Conservation (phyloP, 208 protist genomes). For the Trypanosoma rangeli region DNA sequence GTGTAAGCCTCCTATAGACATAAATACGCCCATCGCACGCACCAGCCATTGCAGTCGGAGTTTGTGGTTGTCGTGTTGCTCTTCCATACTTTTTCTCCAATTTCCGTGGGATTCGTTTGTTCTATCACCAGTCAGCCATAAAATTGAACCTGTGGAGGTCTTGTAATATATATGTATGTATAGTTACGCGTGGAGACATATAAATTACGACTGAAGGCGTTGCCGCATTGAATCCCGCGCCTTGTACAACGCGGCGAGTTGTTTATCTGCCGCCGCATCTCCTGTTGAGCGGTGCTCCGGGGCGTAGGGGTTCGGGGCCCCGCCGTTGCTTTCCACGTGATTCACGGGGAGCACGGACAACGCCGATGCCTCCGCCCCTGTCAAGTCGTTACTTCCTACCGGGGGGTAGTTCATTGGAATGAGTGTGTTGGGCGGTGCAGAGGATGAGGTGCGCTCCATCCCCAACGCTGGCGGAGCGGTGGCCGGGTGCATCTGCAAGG, state of each 20-base stretch:
- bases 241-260: conserved; percentile 75
- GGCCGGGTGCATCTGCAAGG: neutral
- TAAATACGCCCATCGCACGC: no score
- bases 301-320: conserved; percentile 57
- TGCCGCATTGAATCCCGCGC: conserved; percentile 69
- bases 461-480: conserved; percentile 10
- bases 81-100: no score
- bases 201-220: conserved; percentile 34
- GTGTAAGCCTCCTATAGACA: no score
- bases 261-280: conserved; percentile 68
- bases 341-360: neutral
- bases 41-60: no score
- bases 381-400: conserved; percentile 11
- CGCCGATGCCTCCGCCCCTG: neutral
- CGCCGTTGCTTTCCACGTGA: neutral
- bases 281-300: conserved; percentile 70
- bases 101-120: no score
- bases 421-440: neutral
- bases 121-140: neutral
- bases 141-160: no score
- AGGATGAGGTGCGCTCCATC: neutral
- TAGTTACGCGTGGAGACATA: neutral
- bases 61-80: no score
- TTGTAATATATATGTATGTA: no score
- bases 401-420: neutral